Evolutionary conservation across 73 alveolate genomes (phyloP), one percentile per base, ranked within the genome.

Genomic region (Strombidium stylifer): DNA sequence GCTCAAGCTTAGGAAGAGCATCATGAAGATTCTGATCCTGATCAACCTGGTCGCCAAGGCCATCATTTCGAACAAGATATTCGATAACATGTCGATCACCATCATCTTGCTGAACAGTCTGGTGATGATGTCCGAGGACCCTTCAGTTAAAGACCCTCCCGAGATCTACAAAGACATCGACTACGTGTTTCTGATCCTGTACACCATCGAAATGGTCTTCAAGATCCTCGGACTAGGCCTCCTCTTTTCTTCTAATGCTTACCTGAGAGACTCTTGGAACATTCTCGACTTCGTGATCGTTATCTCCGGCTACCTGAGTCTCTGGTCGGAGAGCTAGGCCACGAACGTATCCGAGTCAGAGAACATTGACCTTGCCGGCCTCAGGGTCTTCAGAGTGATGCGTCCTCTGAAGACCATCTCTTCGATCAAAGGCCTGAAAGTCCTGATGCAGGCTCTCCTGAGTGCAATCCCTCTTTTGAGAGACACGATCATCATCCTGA

Each of bases 371-470:
- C 56, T 94, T 14, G 79, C 91, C 14, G 98, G 94, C 3, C 80
- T 96, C 34, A 68, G 99, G 60, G 87, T 97, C 12, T 84, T 96
- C 60, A 85, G 99, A 81, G 97, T 94, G 28, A 57, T 96, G 21
- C 85, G 99, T 42, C 99, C 99, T 28, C 74, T 96, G 41, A 94
- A 96, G 86, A 94, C 99, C 15, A 96, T 96, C 53, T 88, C 96
- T 20, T 79, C 96, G 28, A 80, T 96, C 31, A 84, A 96, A 80
- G 97, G 99, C 28, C 65, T 96, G 60, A 91, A 94, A 73, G 75
- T 89, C 39, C 74, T 96, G 44, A 95, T 96, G 42, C 69, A 83
- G 8, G 94, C 99, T 7, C 64, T 96, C 15, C 69, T 96, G 30
- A 82, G 92, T n/a, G 85, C 99, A 23, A 73, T 94, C 41, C 91